Evolutionary conservation across 2,329 filamentous ascomycete genomes (phyloP), one percentile per base, ranked within the genome.

Genomic region (Coniella lustricola): DNA sequence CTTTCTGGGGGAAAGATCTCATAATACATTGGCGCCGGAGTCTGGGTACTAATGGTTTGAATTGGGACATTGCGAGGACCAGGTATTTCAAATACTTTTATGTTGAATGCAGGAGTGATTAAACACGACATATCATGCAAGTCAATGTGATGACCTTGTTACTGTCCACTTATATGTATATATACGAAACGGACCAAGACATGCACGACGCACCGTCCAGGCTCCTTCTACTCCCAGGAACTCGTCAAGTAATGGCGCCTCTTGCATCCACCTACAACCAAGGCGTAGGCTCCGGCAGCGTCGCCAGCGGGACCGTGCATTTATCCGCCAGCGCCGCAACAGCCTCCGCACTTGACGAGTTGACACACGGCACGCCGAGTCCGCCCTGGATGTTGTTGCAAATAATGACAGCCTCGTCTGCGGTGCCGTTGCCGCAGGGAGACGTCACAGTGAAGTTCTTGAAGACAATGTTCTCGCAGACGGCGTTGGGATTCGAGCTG

Each of bases 401-500:
- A 40, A 76, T 66, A 43, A 80, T 65, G 42, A 68, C 69, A 14
- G 66, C 59, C 10, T 67, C 58, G 18, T 60, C 65, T 7, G 50
- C 25, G 5, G 25, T 44, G 4, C 48, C 47, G 32, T 41, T 50
- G 13, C 65, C 66, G 34, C 67, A 67, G 0, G 77, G 77, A 38
- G 71, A 77, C 0, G 66, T 74, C 44, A 83, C 59, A 49, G 75
- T 66, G 54, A 82, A 80, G 50, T 75, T 67, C 53, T 73, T 69
- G 47, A 82, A 66, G 7, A 67, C 66, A 55, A 82, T 79, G 43
- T 74, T 73, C 42, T 69, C 68, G 57, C 79, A 83, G 4, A 79
- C 71, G 0, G 77, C 76, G 36, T 74, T 57, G 20, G 66, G 62
- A 52, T 62, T 77, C 1, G 74, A 73, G 14, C 73, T 77, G 59